Evolutionary conservation across 257 asterid genomes (phyloP).

Genomic region (Catharanthus roseus): DNA sequence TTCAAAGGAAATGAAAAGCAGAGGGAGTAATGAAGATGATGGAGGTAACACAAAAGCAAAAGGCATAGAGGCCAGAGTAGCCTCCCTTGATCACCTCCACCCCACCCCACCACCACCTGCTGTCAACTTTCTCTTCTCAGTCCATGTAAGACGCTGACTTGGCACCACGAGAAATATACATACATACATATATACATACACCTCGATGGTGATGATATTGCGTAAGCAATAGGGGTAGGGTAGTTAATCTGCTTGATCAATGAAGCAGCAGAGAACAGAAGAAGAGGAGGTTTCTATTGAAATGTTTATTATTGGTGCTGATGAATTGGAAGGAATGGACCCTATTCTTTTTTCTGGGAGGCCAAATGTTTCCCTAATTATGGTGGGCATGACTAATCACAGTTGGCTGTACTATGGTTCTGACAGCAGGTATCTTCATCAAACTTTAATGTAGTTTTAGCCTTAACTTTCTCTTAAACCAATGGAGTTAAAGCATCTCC

Average conservation of each 20-base stretch:
- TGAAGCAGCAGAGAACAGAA: constrained; percentile 12
- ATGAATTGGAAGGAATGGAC: constrained; percentile 41
- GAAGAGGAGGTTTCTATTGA: constrained; percentile 15
- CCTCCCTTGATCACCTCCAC: constrained; percentile 36
- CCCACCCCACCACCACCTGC: constrained; percentile 39
- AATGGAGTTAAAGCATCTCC: constrained; percentile 22
- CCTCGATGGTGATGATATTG: constrained; percentile 2
- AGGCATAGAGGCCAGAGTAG: constrained; percentile 38
- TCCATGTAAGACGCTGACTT: constrained; percentile 68
- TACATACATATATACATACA: constrained; percentile 15
- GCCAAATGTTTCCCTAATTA: constrained; percentile 49
- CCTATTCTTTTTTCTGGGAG: constrained; percentile 31
- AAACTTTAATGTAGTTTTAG: constrained; percentile 13
- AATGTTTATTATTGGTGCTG: constrained; percentile 31
- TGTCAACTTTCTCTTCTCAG: constrained; percentile 41
- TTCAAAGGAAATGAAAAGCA: constrained; percentile 58
- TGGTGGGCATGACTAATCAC: constrained; percentile 52
- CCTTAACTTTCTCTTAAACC: constrained; percentile 55
- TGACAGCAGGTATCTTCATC: constrained; percentile 8
- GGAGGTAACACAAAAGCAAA: constrained; percentile 69
- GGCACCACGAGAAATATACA: constrained; percentile 37
- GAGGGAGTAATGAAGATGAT: constrained; percentile 53
- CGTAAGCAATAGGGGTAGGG: constrained; percentile 14
- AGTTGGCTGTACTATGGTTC: constrained; percentile 32
- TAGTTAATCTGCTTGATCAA: constrained; percentile 14